Percentiles rank a stretch among this genome's conserved stretches.
Evolutionary conservation across 345 rosid genomes (phyloP).

Genomic region (Lepidium aucheri): DNA sequence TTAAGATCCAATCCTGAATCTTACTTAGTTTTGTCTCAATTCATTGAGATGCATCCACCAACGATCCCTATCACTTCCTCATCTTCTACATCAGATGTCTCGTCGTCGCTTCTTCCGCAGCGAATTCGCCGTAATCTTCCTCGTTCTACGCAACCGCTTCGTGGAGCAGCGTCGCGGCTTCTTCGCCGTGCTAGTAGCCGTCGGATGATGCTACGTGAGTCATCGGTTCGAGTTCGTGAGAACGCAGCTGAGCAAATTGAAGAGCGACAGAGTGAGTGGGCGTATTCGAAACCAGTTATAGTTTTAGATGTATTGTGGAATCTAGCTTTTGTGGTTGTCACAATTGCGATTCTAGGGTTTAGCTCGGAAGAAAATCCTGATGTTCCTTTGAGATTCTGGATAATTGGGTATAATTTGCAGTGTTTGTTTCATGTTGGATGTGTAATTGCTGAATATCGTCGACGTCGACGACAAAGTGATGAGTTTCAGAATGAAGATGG

Average conservation of each 20-base stretch:
- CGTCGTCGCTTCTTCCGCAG: constrained; percentile 40
- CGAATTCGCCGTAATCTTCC: constrained; percentile 36
- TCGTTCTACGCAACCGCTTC: constrained; percentile 44
- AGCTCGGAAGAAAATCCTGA: constrained; percentile 43
- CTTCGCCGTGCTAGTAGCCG: constrained; percentile 66
- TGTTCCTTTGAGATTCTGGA: constrained; percentile 67
- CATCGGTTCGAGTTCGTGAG: constrained; percentile 74
- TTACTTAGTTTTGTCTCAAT: too few relatives aligned
- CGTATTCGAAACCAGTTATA: constrained; percentile 60
- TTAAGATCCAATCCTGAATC: constrained; percentile 14
- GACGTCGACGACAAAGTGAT: constrained; percentile 20
- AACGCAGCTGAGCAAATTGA: constrained; percentile 85
- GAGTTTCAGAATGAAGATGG: not conserved
- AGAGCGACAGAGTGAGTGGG: constrained; percentile 67
- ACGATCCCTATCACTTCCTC: constrained; percentile 20
- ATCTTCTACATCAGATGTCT: constrained; percentile 21
- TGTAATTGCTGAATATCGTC: constrained; percentile 43
- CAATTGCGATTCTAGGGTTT: constrained; percentile 34
- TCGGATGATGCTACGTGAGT: constrained; percentile 66
- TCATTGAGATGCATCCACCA: constrained; percentile 25
- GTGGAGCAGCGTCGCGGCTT: constrained; percentile 55
- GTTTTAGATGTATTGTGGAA: constrained; percentile 68
- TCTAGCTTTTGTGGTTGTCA: constrained; percentile 42
- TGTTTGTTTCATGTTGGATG: constrained; percentile 58
- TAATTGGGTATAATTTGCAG: constrained; percentile 57